Evolutionary conservation across 116 monocot species (phyloP).

Genomic region (Zostera marina): DNA sequence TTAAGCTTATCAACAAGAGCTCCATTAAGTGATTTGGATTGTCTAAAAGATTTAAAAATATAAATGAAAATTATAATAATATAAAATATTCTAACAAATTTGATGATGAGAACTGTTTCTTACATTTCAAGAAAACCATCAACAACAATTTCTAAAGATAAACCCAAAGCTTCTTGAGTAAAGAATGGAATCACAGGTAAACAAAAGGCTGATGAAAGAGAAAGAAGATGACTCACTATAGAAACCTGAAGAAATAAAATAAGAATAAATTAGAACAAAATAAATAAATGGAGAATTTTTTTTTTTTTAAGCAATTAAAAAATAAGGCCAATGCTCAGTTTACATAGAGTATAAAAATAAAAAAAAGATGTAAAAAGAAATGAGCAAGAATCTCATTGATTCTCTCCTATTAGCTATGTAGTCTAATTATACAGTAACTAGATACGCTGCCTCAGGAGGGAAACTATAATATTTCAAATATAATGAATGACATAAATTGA

Average conservation of each 20-base stretch:
- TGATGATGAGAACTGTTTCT: neutral
- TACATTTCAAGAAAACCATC: conserved; percentile 97
- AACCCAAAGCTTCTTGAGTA: conserved; percentile 23
- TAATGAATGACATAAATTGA: too few species aligned
- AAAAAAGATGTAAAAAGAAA: too few species aligned
- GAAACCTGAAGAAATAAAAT: conserved; percentile 40
- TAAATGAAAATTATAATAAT: neutral
- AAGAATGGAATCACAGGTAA: conserved; percentile 57
- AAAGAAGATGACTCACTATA: conserved; percentile 71
- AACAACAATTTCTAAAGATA: conserved; percentile 45
- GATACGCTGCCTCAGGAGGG: too few species aligned
- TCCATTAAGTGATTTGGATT: conserved; percentile 9
- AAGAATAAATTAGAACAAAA: neutral
- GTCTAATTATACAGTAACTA: too few species aligned
- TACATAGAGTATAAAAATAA: too few species aligned
- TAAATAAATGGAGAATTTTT: neutral
- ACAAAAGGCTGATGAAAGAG: conserved; percentile 35
- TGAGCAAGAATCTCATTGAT: too few species aligned
- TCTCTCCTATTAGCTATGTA: too few species aligned
- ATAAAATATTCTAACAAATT: neutral
- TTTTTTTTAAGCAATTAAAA: too few species aligned
- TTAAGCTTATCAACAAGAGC: conserved; percentile 66
- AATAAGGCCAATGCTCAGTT: too few species aligned
- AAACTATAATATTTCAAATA: too few species aligned
- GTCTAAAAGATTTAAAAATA: conserved; percentile 19